Evolutionary conservation across 2,329 filamentous ascomycete genomes (phyloP).

Genomic region (Nannizziopsis barbatae): DNA sequence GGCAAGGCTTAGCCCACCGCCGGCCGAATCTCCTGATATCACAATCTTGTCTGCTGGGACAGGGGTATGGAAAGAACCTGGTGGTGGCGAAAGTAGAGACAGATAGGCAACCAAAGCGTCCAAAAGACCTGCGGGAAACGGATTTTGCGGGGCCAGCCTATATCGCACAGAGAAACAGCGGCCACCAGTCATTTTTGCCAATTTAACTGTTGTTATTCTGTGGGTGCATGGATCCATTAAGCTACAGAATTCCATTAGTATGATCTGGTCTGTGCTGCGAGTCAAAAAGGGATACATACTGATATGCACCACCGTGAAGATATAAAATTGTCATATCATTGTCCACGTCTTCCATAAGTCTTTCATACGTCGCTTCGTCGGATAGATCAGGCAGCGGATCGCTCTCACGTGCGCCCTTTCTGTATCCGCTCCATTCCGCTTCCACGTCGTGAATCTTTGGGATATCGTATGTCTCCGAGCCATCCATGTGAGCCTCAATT

Average conservation of each 20-base stretch:
- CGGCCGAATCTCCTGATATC: conserved; percentile 38
- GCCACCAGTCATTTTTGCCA: conserved; percentile 35
- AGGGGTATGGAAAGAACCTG: conserved; percentile 33
- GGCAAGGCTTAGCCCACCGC: conserved; percentile 33
- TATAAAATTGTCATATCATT: conserved; percentile 36
- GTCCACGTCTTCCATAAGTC: conserved; percentile 30
- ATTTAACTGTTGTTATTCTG: conserved; percentile 27
- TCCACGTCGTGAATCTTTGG: conserved; percentile 30
- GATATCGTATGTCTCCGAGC: conserved; percentile 29
- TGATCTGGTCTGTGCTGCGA: background rate
- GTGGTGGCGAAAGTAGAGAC: conserved; percentile 36
- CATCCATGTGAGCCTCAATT: conserved; percentile 31
- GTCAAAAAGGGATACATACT: conserved; percentile 23
- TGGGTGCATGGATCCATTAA: conserved; percentile 37
- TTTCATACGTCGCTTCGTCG: conserved; percentile 34
- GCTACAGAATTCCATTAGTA: conserved; percentile 18
- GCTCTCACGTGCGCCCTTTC: conserved; percentile 29
- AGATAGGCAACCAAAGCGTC: conserved; percentile 40
- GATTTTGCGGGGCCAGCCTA: conserved; percentile 38
- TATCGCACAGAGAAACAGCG: conserved; percentile 37
- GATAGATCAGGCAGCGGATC: conserved; percentile 31
- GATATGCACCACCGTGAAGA: conserved; percentile 39
- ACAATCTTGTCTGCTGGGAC: conserved; percentile 36
- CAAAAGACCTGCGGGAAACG: conserved; percentile 38
- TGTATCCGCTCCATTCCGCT: conserved; percentile 38